Evolutionary conservation across 805 yeast genomes (phyloP), one percentile per base, ranked within the genome.

Genomic region (Martiniozyma abietophila): DNA sequence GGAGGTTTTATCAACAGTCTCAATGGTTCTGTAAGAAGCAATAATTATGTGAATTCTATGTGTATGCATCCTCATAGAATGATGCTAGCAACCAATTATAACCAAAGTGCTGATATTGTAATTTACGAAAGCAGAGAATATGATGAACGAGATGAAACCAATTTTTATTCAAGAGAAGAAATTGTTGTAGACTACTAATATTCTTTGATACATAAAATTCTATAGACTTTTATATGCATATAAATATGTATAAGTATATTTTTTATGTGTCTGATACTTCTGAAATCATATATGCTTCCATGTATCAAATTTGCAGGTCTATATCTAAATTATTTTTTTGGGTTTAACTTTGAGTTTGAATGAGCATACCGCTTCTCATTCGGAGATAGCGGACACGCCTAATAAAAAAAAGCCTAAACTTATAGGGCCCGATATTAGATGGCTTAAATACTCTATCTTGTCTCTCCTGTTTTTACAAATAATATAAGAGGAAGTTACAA

Each of bases 51-150:
- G 27, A 74, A 85, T 2, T 65, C 77, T 3, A 53, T 85, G 43
- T 65, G 79, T 0, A 73, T 92, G 49, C 98, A 92, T 54, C 98
- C 98, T 2, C 98, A 92, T 53, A 65, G 89, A 43, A 84, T 92
- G 95, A 74, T 84, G 72, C 51, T 92, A 52, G 96, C 96, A 1
- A 82, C 85, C 1, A 79, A 80, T 46, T 81, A 81, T 52, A 69
- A 76, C 34, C 94, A 84, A 50, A 92, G 80, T 51, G 67, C 85
- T 2, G 71, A 69, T 44, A 75, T 86, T 27, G 71, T 72, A 44
- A 60, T 85, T 18, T 80, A 77, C 48, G 64, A 64, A 30, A 73
- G 79, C 45, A 50, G 55, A n/a, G 69, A 64, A 22, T 35, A 33
- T 3, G 36, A 40, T 8, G 45, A 35, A 4, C 43, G 41, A 9